phyloP scores from a whole-genome alignment of 1,284 basidiomycete genomes.

The Vanrija sp. region DNA sequence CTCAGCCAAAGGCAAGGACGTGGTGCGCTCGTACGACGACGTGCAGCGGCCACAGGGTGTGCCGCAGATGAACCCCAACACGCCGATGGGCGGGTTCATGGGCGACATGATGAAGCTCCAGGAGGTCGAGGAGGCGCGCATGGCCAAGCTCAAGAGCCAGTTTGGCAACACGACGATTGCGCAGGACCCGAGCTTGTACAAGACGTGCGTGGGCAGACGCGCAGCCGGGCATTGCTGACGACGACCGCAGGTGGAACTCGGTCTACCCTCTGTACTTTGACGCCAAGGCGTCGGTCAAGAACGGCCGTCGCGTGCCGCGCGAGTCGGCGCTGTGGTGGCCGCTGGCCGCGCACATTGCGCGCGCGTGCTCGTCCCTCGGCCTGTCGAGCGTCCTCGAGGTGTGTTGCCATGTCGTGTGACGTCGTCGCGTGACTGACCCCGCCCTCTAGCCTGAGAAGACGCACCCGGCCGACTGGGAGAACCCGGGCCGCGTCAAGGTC shows the following conservation, averaged over 20 bases:
- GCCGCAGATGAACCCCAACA: constrained; percentile 36
- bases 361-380: constrained; percentile 71
- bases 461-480: constrained; percentile 95
- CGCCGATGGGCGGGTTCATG: constrained; percentile 51
- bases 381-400: constrained; percentile 77
- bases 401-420: neutral
- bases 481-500: constrained; percentile 86
- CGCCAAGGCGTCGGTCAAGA: constrained; percentile 81
- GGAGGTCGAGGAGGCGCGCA: constrained; percentile 44
- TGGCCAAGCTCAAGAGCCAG: constrained; percentile 43
- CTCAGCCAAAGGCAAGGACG: constrained; percentile 29
- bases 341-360: constrained; percentile 82
- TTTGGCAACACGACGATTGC: constrained; percentile 37
- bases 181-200: constrained; percentile 42
- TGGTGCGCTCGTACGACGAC: constrained; percentile 21
- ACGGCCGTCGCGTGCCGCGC: constrained; percentile 74
- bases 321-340: constrained; percentile 89
- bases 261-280: constrained; percentile 97
- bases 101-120: constrained; percentile 49
- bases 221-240: neutral
- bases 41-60: constrained; percentile 10
- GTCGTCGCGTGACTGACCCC: neutral
- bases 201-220: constrained; percentile 35
- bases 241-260: constrained; percentile 76
- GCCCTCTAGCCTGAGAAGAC: constrained; percentile 59